Base-by-base conservation (phyloP, 2,329 filamentous ascomycete genomes). In the Epichloe gansuensis region DNA sequence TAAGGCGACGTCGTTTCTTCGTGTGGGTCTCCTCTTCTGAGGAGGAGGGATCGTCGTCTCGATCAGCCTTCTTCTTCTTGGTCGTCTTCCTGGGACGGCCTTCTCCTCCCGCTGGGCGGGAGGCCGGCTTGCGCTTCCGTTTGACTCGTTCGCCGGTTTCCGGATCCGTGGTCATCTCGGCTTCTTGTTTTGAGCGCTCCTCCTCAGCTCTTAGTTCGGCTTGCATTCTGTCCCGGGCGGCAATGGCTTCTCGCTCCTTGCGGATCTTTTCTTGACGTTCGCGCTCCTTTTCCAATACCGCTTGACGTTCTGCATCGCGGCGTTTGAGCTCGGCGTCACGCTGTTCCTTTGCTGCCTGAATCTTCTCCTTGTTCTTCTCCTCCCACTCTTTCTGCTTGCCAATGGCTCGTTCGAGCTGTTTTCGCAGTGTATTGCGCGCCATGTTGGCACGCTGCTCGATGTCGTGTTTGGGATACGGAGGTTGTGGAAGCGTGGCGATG, bases 371-470 rank as follows among this genome's bases (percentile, higher is more conserved):
- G 65, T 97, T 96, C 73, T 88, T 89, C 61, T 90, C 85, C 67
- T 98, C 93, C 67, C 95, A 97, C 57, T 94, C 88, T 57, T 81
- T 85, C 67, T 98, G 93, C 59, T 81, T 85, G 58, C 88, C 83
- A 47, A 91, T 81, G 4, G 88, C 86, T 61, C 90, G 83, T 62
- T 94, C 88, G 12, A 98, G 80, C 67, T 98, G 91, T 62, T 88
- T 90, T 58, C 88, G 85, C 72, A 95, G 88, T 1, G 94, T 98
- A 66, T 96, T 95, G 55, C 86, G 84, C 58, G 89, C 91, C 93
- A 98, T 98, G 75, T 88, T 95, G 44, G 93, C 91, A 64, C 94
- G 89, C 69, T 94, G 88, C 67, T 97, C 91, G 38, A 98, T 81
- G 60, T 96, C 89, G 55, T 86, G 79, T 61, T 88, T 85, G 6